Base-by-base conservation (phyloP, 129 eudicot species). In the Cynara cardunculus region DNA sequence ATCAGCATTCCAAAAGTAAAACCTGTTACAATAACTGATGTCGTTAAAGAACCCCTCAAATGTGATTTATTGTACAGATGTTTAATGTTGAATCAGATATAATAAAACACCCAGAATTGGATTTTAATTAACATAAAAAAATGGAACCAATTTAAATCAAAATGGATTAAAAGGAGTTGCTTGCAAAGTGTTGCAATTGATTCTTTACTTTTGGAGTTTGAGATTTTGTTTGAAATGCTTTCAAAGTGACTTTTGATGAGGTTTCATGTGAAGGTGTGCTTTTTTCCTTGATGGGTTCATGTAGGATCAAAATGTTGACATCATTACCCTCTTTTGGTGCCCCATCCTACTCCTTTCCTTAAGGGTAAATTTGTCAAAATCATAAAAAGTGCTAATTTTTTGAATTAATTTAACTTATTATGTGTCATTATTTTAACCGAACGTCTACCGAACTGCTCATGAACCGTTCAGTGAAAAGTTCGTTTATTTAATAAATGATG, bases 181-280 rank as follows among this genome's bases (percentile, higher is more conserved):
- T 44, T 74, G 78, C 26, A 77, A 82, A 69, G 64, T 67, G 72
- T 28, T 74, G 24, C 18, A 68, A 82, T 56, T 76, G 82, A 77
- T 71, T 61, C 32, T 32, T 71, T 59, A 83, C 82, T 83, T 77
- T 77, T 71, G 74, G 78, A 26, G 62, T 77, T 61, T 77, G 74
- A 71, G 67, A 35, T 77, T 70, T 26, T 59, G 25, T 7, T 69
- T 8, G 35, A 24, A 70, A 82, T 71, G 59, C 75, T 76, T 56
- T 77, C 68, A 77, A 76, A 77, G 74, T 28, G 78, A 62, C 86
- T 83, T 83, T 82, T 77, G 73, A 83, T 41, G 82, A 77, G 82
- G 44, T 71, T 71, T 77, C 86, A 83, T 83, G 82, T 83, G 86
- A 71, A 26, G 19, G 82, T 61, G 77, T 71, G 82, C 86, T 61